phyloP scores from a whole-genome alignment of 768 basidiomycete genomes.

The Myochromella boudieri region DNA sequence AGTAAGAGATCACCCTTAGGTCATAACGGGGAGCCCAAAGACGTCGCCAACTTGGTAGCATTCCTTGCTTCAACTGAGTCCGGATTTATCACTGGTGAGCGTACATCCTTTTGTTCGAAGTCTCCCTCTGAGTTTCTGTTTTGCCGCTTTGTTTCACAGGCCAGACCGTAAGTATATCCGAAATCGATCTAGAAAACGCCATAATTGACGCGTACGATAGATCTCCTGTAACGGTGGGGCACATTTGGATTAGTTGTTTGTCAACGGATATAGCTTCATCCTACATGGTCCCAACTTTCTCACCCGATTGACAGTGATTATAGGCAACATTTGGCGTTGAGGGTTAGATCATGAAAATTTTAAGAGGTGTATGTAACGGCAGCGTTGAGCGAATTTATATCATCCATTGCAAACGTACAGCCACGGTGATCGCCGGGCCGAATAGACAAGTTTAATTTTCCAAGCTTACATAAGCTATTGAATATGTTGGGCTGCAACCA shows the following conservation, averaged over 20 bases:
- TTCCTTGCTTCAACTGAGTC: constrained; percentile 34
- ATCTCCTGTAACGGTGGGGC: constrained; percentile 6
- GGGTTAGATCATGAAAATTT: too few species aligned
- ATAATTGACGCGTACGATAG: background rate
- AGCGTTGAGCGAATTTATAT: too few species aligned
- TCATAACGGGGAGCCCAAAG: constrained; percentile 21
- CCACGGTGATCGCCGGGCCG: too few species aligned
- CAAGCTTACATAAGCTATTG: too few species aligned
- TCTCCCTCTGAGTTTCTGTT: background rate
- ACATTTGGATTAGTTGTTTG: constrained; percentile 10
- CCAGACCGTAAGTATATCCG: constrained; percentile 4
- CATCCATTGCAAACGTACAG: too few species aligned
- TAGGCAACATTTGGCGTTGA: too few species aligned
- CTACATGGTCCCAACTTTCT: too few species aligned
- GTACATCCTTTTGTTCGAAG: background rate
- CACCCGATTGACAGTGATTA: too few species aligned
- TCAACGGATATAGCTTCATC: too few species aligned
- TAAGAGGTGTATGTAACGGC: too few species aligned
- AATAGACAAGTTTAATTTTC: too few species aligned
- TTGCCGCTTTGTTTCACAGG: background rate
- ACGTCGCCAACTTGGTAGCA: constrained; percentile 35
- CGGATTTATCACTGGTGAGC: constrained; percentile 32
- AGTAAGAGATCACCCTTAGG: constrained; percentile 8
- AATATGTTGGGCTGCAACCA: too few species aligned
- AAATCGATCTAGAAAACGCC: background rate